These are phyloP conservation scores for Oryza rufipogon DNA, from an alignment of 176 grass and related monocot species.

Conservation along the genomic window DNA sequence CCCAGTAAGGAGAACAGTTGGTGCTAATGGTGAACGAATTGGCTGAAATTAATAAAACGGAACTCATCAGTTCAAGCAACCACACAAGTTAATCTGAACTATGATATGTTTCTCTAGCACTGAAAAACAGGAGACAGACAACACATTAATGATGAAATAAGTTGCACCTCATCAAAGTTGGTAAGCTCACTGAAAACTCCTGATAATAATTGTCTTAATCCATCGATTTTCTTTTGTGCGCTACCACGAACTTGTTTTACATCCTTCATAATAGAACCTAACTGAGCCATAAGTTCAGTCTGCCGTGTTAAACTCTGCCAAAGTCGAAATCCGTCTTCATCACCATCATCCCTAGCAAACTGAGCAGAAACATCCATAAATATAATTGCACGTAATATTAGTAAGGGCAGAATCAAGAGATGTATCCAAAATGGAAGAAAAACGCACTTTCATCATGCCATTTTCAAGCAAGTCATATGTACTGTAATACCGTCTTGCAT, in stretches of 20 bases:
- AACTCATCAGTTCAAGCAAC: slow-evolving; percentile 36
- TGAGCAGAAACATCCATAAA: slow-evolving; percentile 35
- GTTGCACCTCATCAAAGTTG: slow-evolving; percentile 86
- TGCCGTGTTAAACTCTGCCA: slow-evolving; percentile 89
- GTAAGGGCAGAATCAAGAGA: slow-evolving; percentile 15
- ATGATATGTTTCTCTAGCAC: slow-evolving; percentile 29
- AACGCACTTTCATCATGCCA: slow-evolving; percentile 81
- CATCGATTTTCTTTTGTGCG: slow-evolving; percentile 89
- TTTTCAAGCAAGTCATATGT: slow-evolving; percentile 97
- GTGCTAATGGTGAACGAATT: slow-evolving; percentile 83
- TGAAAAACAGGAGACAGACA: not conserved
- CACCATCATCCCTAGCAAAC: slow-evolving; percentile 69
- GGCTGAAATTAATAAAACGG: slow-evolving; percentile 56
- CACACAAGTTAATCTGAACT: slow-evolving; percentile 9
- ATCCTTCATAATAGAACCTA: slow-evolving; percentile 87
- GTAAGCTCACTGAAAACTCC: slow-evolving; percentile 89
- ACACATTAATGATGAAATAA: not conserved
- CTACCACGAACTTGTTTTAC: slow-evolving; percentile 81
- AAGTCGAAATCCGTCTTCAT: slow-evolving; percentile 88
- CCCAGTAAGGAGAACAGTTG: slow-evolving; percentile 69
- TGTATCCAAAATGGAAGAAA: slow-evolving; percentile 28
- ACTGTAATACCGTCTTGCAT: slow-evolving; percentile 80
- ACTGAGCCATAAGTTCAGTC: slow-evolving; percentile 80
- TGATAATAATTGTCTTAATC: slow-evolving; percentile 74
- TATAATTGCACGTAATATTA: slow-evolving; percentile 20